Percentiles rank a stretch among this genome's conserved stretches.
phyloP scores from a whole-genome alignment of 345 rosid genomes.

The Lepidium aucheri region DNA sequence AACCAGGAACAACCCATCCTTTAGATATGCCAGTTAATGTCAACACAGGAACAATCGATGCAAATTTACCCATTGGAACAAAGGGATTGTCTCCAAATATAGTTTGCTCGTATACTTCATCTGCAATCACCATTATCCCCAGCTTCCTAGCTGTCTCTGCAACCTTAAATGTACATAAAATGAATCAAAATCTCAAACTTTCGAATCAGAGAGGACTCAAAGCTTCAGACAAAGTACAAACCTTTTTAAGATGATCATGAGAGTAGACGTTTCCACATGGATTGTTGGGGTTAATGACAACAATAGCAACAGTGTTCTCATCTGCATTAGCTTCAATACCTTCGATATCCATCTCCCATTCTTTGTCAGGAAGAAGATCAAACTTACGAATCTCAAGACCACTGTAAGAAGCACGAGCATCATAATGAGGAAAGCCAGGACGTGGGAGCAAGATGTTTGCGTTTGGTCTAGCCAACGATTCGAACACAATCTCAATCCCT shows the following conservation, averaged over 20 bases:
- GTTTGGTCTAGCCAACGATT: slow-evolving; percentile 39
- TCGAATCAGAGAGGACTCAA: neutral
- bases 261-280: slow-evolving; percentile 40
- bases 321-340: slow-evolving; percentile 48
- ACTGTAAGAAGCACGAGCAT: slow-evolving; percentile 24
- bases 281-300: slow-evolving; percentile 39
- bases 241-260: slow-evolving; percentile 42
- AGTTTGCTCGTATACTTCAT: slow-evolving; percentile 49
- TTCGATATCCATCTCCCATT: slow-evolving; percentile 58
- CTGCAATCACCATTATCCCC: slow-evolving; percentile 51
- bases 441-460: slow-evolving; percentile 44
- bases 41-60: slow-evolving; percentile 44
- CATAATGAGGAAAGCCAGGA: slow-evolving; percentile 39
- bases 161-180: slow-evolving; percentile 24
- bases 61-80: slow-evolving; percentile 48
- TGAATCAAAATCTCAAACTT: neutral
- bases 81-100: slow-evolving; percentile 43
- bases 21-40: slow-evolving; percentile 60
- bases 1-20: slow-evolving; percentile 61
- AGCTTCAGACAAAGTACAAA: neutral
- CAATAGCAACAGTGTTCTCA: slow-evolving; percentile 50
- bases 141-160: slow-evolving; percentile 60
- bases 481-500: slow-evolving; percentile 43
- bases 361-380: slow-evolving; percentile 49
- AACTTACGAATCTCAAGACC: slow-evolving; percentile 40